Base-by-base conservation (phyloP, 1,284 basidiomycete species). In the Sporisorium iseilematis-ciliati region DNA sequence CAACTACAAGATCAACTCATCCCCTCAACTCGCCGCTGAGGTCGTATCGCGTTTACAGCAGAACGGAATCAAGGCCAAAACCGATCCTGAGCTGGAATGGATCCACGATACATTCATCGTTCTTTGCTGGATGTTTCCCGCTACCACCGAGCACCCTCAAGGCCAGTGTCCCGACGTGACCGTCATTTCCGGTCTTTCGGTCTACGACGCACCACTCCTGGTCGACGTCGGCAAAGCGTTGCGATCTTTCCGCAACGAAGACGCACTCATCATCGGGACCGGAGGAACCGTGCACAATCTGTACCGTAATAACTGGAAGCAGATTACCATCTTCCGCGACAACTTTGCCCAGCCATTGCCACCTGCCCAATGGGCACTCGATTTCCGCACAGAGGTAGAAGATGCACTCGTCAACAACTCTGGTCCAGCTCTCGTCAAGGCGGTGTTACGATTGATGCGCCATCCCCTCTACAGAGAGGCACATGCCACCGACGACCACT, bases 251-350 rank as follows among this genome's bases (percentile, higher is more conserved):
- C 71, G 80, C 43, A 46, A 68, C 29, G 41, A 78, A 26, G 73
- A 80, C 38, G 57, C 62, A 16, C 63, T 82, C 8, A 46, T 82
- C 43, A 78, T 82, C 25, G 80, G 80, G 2, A 72, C 79, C 2
- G 80, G 80, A 2, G 80, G 80, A 3, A 70, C 79, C 0, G 80
- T 82, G 6, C 80, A 82, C 69, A 82, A 82, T 51, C 72, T 82
- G 7, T 82, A 82, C 56, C 65, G 79, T 14, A 79, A 79, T 70
- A 65, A 64, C 35, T 82, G 75, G 71, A 50, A 54, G 5, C 76
- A 77, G 26, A 60, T 67, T 33, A 68, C 75, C 53, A 49, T 75
- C 31, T 62, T 64, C 48, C 59, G 78, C 18, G 80, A 82, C 65
- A 75, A 65, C 42, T 71, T 78, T 51, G 80, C 79, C 1, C 80